These are phyloP conservation scores for Vigna unguiculata DNA, from an alignment of 306 rosid genomes.

Conservation along the genomic window DNA sequence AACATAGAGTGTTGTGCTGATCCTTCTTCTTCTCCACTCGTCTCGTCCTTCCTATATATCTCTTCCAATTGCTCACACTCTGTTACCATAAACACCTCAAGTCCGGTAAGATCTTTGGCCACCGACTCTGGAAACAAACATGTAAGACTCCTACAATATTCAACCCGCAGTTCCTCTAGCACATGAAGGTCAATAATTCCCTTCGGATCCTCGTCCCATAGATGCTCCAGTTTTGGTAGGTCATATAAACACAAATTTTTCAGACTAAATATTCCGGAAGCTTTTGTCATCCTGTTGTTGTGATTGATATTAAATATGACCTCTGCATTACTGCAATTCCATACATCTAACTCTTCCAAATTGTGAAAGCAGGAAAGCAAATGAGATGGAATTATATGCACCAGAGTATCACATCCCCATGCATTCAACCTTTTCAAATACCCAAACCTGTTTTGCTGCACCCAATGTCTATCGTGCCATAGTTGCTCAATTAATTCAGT, in stretches of 20 bases:
- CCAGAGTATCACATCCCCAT: not conserved
- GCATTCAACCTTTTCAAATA: not conserved
- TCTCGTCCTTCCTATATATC: not conserved
- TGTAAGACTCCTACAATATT: no score
- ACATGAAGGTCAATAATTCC: slow-evolving; percentile 3
- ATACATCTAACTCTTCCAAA: not conserved
- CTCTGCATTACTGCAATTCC: not conserved
- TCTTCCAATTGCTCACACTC: not conserved
- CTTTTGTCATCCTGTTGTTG: no score
- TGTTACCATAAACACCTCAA: not conserved
- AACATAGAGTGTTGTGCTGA: no score
- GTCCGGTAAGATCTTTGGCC: not conserved
- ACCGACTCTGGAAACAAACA: slow-evolving; percentile 13
- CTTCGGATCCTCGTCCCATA: slow-evolving; percentile 33
- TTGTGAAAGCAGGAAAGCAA: slow-evolving; percentile 31
- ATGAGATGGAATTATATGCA: slow-evolving; percentile 33
- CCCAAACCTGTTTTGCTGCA: not conserved
- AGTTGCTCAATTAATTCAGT: not conserved
- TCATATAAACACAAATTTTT: no score
- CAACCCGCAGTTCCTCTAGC: not conserved
- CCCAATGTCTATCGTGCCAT: not conserved
- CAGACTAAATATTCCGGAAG: no score
- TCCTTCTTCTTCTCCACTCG: not conserved
- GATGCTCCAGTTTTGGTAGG: slow-evolving; percentile 34
- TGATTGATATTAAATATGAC: no score